These are phyloP conservation scores for Malus hybrid DNA, from an alignment of 331 rosid genomes.

Conservation along the genomic window DNA sequence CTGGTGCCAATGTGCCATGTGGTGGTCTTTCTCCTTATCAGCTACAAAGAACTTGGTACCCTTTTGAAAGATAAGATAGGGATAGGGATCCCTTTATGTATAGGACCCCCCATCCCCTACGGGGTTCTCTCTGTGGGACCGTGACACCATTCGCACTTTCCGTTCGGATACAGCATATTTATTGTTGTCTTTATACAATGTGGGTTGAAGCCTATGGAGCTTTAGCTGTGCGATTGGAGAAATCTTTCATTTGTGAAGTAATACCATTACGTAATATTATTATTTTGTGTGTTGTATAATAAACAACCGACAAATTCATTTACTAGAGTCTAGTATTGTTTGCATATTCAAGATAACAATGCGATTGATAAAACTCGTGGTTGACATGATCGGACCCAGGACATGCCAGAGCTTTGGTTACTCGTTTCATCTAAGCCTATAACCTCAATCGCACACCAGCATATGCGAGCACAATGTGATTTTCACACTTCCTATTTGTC, in stretches of 20 bases:
- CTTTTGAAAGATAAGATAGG: conserved; percentile 11
- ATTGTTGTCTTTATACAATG: background rate
- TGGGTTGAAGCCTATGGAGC: background rate
- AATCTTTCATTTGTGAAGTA: background rate
- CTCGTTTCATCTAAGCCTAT: too few species aligned
- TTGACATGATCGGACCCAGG: too few species aligned
- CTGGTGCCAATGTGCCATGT: conserved; percentile 26
- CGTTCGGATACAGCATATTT: background rate
- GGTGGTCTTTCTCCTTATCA: conserved; percentile 34
- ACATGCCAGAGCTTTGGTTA: too few species aligned
- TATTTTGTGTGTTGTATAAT: background rate
- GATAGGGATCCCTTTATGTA: background rate
- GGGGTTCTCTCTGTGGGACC: background rate
- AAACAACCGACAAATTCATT: too few species aligned
- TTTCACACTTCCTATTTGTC: too few species aligned
- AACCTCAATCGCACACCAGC: too few species aligned
- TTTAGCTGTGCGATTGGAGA: background rate
- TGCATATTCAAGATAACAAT: too few species aligned
- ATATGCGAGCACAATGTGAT: too few species aligned
- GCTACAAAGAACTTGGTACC: conserved; percentile 30
- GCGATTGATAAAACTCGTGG: too few species aligned
- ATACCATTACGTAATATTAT: background rate
- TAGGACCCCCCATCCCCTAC: background rate
- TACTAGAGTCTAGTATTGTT: too few species aligned
- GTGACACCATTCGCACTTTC: background rate